phyloP scores from a whole-genome alignment of 345 rosid genomes.

The Luvunga scandens region DNA sequence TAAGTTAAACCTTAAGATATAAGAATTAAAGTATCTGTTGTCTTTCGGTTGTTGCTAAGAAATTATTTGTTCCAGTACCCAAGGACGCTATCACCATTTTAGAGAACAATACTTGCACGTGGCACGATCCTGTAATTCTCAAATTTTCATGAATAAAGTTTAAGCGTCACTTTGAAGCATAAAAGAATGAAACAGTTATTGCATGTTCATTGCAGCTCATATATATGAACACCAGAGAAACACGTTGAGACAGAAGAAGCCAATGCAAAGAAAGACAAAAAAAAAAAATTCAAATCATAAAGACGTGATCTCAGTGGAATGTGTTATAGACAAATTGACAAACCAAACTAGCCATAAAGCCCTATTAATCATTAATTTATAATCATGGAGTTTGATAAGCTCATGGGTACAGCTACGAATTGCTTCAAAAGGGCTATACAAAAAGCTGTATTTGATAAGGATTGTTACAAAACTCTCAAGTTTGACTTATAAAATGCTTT shows the following conservation, averaged over 20 bases:
- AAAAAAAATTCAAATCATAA: neutral
- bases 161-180: neutral
- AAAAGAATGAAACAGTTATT: neutral
- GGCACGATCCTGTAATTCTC: neutral
- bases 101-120: neutral
- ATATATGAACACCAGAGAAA: neutral
- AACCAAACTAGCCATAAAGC: slow-evolving; percentile 1
- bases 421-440: neutral
- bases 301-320: slow-evolving; percentile 2
- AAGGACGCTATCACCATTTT: neutral
- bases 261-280: neutral
- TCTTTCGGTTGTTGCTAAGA: too few species aligned
- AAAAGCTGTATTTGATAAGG: slow-evolving; percentile 17
- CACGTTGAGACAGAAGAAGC: neutral
- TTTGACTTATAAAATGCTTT: slow-evolving; percentile 30
- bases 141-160: neutral
- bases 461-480: neutral
- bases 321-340: neutral
- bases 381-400: neutral
- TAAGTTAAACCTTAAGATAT: too few species aligned
- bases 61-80: too few species aligned
- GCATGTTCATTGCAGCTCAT: neutral
- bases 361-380: neutral
- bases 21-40: too few species aligned
- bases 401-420: neutral